These are phyloP conservation scores for Paramicrosporidium saccamoebae DNA, from an alignment of 371 early-diverging fungal species.

Conservation along the genomic window DNA sequence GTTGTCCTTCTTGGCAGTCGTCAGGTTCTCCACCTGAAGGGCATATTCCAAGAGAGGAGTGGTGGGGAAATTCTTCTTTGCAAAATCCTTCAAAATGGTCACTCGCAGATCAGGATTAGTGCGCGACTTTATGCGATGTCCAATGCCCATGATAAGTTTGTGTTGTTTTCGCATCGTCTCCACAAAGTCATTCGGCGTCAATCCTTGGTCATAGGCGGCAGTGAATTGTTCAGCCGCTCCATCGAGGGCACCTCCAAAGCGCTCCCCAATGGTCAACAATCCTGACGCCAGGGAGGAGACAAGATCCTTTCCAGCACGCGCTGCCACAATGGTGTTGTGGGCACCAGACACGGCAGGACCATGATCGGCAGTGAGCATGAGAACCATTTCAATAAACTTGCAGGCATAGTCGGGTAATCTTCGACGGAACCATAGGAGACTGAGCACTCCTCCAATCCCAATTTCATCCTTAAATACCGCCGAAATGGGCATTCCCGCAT, in stretches of 20 bases:
- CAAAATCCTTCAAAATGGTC: conserved; percentile 63
- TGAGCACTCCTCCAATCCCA: conserved; percentile 86
- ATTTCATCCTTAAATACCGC: conserved; percentile 89
- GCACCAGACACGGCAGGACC: conserved; percentile 81
- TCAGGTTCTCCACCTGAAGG: conserved; percentile 66
- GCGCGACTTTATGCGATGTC: conserved; percentile 92
- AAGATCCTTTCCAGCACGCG: conserved; percentile 88
- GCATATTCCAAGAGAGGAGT: conserved; percentile 72
- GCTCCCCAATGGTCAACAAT: conserved; percentile 75
- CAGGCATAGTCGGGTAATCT: conserved; percentile 71
- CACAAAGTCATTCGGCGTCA: conserved; percentile 66
- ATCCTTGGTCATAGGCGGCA: conserved; percentile 48
- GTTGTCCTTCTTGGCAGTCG: conserved; percentile 88
- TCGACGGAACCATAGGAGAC: conserved; percentile 89
- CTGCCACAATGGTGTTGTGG: conserved; percentile 91
- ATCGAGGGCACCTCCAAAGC: conserved; percentile 88
- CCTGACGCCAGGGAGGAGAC: conserved; percentile 75
- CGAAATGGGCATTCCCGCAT: conserved; percentile 89
- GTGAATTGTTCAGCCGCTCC: conserved; percentile 74
- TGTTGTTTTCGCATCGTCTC: conserved; percentile 59
- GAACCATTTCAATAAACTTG: conserved; percentile 91
- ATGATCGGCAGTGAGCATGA: conserved; percentile 94
- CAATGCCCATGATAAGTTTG: conserved; percentile 79
- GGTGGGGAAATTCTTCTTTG: conserved; percentile 50
- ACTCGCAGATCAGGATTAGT: conserved; percentile 93